Percentiles rank a stretch among this genome's conserved stretches.
phyloP scores from a whole-genome alignment of 2,329 filamentous ascomycete species.

The Arthroderma uncinatum region DNA sequence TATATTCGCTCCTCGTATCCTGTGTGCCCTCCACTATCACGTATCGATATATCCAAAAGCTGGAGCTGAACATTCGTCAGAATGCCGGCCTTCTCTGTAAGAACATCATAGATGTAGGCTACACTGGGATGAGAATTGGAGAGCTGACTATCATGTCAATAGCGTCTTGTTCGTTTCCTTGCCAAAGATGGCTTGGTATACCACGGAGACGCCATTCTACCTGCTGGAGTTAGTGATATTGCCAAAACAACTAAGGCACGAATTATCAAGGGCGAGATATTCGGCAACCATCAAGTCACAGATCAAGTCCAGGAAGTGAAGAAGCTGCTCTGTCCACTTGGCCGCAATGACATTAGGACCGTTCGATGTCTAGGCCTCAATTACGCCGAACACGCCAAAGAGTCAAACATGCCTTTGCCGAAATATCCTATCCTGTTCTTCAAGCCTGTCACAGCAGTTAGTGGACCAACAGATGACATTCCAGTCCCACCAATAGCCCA shows the following conservation, averaged over 20 bases:
- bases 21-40: background rate
- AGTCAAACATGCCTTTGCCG: constrained; percentile 58
- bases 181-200: constrained; percentile 58
- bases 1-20: background rate
- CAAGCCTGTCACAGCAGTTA: constrained; percentile 56
- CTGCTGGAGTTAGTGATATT: constrained; percentile 49
- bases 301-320: constrained; percentile 46
- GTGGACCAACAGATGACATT: constrained; percentile 54
- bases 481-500: constrained; percentile 57
- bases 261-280: constrained; percentile 55
- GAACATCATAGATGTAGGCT: background rate
- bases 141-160: background rate
- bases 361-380: constrained; percentile 62
- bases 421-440: constrained; percentile 63
- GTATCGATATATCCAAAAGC: background rate
- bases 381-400: constrained; percentile 60
- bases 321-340: constrained; percentile 52
- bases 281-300: constrained; percentile 53
- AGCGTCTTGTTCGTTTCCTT: constrained; percentile 65
- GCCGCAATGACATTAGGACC: constrained; percentile 51
- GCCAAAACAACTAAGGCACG: constrained; percentile 49
- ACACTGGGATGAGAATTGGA: background rate
- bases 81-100: constrained; percentile 6
- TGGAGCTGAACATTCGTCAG: background rate
- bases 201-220: constrained; percentile 64